Evolutionary conservation across 1,284 basidiomycete genomes (phyloP).

Genomic region (Hemileia vastatrix): DNA sequence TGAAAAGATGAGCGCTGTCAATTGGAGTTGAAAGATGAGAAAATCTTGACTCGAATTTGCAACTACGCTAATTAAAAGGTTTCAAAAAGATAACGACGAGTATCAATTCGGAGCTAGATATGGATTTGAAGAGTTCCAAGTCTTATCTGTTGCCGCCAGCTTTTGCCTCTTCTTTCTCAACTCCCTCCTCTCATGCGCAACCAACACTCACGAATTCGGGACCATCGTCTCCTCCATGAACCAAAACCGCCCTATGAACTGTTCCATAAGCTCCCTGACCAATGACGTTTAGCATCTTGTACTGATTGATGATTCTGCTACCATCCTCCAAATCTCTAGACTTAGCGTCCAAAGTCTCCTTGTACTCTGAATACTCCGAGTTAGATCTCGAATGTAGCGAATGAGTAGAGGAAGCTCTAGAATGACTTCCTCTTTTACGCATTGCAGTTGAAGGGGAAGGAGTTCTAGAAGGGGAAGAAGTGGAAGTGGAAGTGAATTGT

Average conservation of each 20-base stretch:
- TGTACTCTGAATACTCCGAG: conserved; percentile 8
- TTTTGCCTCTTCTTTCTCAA: not conserved
- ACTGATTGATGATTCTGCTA: conserved; percentile 40
- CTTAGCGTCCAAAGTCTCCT: conserved; percentile 40
- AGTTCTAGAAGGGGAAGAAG: too few species aligned
- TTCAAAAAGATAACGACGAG: too few species aligned
- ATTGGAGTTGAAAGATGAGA: too few species aligned
- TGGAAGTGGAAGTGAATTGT: too few species aligned
- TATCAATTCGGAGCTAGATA: too few species aligned
- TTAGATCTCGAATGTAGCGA: not conserved
- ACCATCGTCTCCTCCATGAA: conserved; percentile 24
- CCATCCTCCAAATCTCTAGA: conserved; percentile 37
- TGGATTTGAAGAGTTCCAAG: not conserved
- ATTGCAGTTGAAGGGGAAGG: too few species aligned
- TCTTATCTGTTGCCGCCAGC: not conserved
- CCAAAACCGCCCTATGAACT: conserved; percentile 33
- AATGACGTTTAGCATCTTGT: conserved; percentile 36
- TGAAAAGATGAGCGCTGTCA: too few species aligned
- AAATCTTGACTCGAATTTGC: too few species aligned
- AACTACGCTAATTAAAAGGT: too few species aligned
- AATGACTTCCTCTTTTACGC: not conserved
- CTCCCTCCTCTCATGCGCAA: too few species aligned
- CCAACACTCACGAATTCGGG: conserved; percentile 21
- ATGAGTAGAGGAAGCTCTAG: not conserved
- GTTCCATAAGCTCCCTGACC: conserved; percentile 38